phyloP scores from a whole-genome alignment of 768 basidiomycete species.

The Tremella fuciformis region DNA sequence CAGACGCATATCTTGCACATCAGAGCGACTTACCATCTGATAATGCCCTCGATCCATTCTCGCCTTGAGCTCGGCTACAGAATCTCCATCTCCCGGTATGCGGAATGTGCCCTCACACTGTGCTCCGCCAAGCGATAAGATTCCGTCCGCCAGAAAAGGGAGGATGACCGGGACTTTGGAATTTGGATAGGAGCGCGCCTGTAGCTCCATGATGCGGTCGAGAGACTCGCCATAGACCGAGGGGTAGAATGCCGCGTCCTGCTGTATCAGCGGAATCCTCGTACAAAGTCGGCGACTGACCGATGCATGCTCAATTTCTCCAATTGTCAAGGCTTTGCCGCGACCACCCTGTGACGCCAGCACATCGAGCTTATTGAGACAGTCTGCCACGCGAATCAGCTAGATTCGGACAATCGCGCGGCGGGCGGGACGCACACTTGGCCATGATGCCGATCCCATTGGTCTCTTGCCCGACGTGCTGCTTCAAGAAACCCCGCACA shows the following conservation, averaged over 20 bases:
- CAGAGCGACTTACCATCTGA: conserved; percentile 61
- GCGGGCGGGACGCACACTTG: conserved; percentile 56
- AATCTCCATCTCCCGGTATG: conserved; percentile 83
- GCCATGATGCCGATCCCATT: conserved; percentile 86
- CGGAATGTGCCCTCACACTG: conserved; percentile 89
- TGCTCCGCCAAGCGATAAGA: conserved; percentile 80
- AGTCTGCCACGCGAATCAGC: conserved; percentile 53
- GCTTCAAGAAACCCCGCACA: conserved; percentile 72
- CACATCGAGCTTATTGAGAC: conserved; percentile 69
- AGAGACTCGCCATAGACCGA: conserved; percentile 90
- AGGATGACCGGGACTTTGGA: conserved; percentile 87
- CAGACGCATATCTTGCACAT: neutral
- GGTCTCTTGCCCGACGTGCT: conserved; percentile 64
- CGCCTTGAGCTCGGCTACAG: conserved; percentile 80
- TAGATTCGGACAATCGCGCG: neutral
- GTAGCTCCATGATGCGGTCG: conserved; percentile 75
- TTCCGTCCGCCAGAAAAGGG: conserved; percentile 87
- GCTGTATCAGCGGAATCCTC: conserved; percentile 4
- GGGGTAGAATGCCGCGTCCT: conserved; percentile 89
- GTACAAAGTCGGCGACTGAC: conserved; percentile 53
- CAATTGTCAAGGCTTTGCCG: conserved; percentile 73
- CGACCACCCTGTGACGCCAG: conserved; percentile 76
- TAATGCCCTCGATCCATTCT: conserved; percentile 89
- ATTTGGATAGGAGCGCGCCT: conserved; percentile 78
- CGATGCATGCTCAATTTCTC: conserved; percentile 89